Evolutionary conservation across 139 green algal genomes (phyloP), one percentile per base, ranked within the genome.

Genomic region (Chlorella sorokiniana): DNA sequence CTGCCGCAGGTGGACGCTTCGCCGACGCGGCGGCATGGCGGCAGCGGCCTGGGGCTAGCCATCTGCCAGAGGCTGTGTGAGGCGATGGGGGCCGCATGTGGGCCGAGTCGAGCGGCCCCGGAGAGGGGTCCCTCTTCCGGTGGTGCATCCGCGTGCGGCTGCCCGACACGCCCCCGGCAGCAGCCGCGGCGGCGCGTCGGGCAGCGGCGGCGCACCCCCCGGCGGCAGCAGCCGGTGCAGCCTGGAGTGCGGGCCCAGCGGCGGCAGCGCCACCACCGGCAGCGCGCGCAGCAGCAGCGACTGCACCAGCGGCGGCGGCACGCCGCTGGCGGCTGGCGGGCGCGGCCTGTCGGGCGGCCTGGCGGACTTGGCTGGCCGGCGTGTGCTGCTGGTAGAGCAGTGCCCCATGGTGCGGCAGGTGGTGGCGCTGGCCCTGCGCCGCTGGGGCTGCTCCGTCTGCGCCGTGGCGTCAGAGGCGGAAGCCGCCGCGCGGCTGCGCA

Each of bases 21-120:
- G 22, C 89, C 88, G 38, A 96, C 93, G 1, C 84, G 94, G 4
- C 85, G 86, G 31, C 95, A 94, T 81, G 94, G 93, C 52, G 94
- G 94, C 33, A 93, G 93, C 9, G 94, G 94, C 8, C 86, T 98
- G 40, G 94, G 94, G 1, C 86, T 98, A 25, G 89, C 90, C 44
- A 98, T 98, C 78, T 91, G 85, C 75, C 88, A 94, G 85, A 88
- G 93, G 48, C 92, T 98, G 31, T 89, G 80, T 33, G 89, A 95
- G 79, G 89, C 90, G 1, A 97, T 98, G 94, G 86, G 86, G 94
- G 94, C 20, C 64, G 69, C 37, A 95, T 98, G 84, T 96, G 91
- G 89, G 91, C 86, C 4, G 86, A 94, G 70, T 91, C 83, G 29
- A 77, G 84, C 51, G 91, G 89, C 20, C 69, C 76, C 33, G 88